Conservation (phyloP, 2,329 filamentous ascomycete genomes). For the Cordyceps cateniannulata region DNA sequence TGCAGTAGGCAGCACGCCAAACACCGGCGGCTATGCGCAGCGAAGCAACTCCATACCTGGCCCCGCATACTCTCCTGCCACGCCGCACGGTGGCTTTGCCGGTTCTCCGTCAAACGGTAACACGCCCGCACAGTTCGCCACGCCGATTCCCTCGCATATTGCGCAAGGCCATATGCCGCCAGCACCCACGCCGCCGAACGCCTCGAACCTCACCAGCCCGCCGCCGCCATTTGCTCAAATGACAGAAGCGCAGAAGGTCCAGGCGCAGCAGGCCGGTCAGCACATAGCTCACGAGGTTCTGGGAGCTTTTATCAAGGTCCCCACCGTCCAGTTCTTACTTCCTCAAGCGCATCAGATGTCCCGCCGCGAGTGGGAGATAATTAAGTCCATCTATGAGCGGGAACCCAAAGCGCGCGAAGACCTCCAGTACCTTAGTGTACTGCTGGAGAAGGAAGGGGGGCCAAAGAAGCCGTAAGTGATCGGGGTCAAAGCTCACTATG, state of each 20-base stretch:
- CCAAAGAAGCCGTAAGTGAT: background rate
- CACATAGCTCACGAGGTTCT: conserved; percentile 56
- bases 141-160: conserved; percentile 14
- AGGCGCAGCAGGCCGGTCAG: conserved; percentile 46
- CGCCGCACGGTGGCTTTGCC: conserved; percentile 25
- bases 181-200: conserved; percentile 16
- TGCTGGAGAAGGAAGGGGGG: conserved; percentile 44
- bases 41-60: conserved; percentile 43
- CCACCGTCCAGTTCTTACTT: conserved; percentile 63
- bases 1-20: conserved; percentile 19
- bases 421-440: conserved; percentile 46
- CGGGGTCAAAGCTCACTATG: background rate
- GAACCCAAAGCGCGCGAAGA: conserved; percentile 61
- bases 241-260: conserved; percentile 29
- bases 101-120: conserved; percentile 18
- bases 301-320: conserved; percentile 53
- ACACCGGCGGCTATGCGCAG: conserved; percentile 29
- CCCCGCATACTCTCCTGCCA: conserved; percentile 49
- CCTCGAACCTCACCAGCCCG: conserved; percentile 16
- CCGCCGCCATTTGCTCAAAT: conserved; percentile 14
- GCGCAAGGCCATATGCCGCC: conserved; percentile 13
- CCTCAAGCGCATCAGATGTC: conserved; percentile 63
- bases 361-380: conserved; percentile 65
- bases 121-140: conserved; percentile 4
- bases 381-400: conserved; percentile 60